Percentiles rank a stretch among this genome's conserved stretches.
Evolutionary conservation across 305 asterid species (phyloP).

Genomic region (Plantago lanceolata): DNA sequence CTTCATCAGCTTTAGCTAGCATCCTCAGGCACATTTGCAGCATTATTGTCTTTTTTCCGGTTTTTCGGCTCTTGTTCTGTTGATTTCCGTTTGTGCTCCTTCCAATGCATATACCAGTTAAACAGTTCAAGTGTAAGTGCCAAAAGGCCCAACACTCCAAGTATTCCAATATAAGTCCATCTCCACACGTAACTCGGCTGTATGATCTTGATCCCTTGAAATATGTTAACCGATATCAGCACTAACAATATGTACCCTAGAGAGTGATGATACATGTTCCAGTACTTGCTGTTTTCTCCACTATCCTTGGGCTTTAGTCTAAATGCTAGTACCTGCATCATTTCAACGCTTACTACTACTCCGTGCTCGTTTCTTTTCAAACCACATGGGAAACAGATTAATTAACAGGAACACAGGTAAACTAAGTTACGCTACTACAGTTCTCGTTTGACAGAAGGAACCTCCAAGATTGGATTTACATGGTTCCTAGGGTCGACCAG

Average conservation of each 20-base stretch:
- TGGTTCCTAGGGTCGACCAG: no score
- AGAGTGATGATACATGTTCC: slow-evolving; percentile 7
- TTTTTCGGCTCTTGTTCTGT: no score
- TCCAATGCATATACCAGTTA: not conserved
- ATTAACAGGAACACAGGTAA: no score
- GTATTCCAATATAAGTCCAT: slow-evolving; percentile 1
- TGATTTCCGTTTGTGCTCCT: not conserved
- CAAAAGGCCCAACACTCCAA: not conserved
- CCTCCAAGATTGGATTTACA: no score
- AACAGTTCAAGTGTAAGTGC: not conserved
- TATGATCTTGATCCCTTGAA: slow-evolving; percentile 2
- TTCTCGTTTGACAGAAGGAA: no score
- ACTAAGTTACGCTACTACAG: no score
- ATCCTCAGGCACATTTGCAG: not conserved
- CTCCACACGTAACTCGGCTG: not conserved
- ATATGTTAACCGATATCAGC: slow-evolving; percentile 2
- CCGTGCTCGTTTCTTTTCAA: not conserved
- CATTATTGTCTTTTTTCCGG: not conserved
- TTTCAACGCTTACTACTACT: not conserved
- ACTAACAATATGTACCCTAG: not conserved
- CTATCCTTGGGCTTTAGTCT: not conserved
- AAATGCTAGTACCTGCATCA: slow-evolving; percentile 1
- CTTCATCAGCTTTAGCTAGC: no score
- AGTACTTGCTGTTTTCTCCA: not conserved
- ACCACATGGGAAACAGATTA: no score